Evolutionary conservation across 192 early-diverging fungal genomes (phyloP).

Genomic region (Dimargaris cristalligena): DNA sequence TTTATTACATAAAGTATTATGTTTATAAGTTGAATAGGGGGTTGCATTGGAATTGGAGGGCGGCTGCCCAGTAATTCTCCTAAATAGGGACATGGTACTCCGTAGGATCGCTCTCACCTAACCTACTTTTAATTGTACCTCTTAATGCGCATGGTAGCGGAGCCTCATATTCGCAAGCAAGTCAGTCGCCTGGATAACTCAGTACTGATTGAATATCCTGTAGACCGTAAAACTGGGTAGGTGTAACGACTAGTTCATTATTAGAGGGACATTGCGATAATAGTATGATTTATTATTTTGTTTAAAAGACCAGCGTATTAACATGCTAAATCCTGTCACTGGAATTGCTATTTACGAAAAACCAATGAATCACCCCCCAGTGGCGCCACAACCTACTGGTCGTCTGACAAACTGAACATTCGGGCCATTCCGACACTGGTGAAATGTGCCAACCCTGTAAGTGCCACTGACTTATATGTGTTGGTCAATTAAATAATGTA

Average conservation of each 20-base stretch:
- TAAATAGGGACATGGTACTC: too few species aligned
- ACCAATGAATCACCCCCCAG: not conserved
- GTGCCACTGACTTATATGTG: not conserved
- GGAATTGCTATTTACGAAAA: not conserved
- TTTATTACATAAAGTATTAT: too few species aligned
- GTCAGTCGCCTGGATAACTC: too few species aligned
- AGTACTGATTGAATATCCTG: not conserved
- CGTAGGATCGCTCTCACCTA: too few species aligned
- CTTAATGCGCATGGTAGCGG: too few species aligned
- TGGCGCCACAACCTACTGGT: not conserved
- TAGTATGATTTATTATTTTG: not conserved
- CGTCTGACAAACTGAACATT: not conserved
- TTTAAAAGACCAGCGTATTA: not conserved
- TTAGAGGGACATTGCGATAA: not conserved
- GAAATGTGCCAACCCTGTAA: not conserved
- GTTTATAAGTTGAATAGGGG: too few species aligned
- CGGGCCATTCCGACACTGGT: not conserved
- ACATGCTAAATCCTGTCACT: not conserved
- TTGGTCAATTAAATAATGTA: not conserved
- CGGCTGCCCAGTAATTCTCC: too few species aligned
- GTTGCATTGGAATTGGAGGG: too few species aligned
- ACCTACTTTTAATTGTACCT: too few species aligned
- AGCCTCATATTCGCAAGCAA: too few species aligned
- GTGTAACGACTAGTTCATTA: not conserved
- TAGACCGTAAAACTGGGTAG: not conserved